Evolutionary conservation across 1,139 yeast genomes (phyloP).

Genomic region (Blastobotrys malaysiensis): DNA sequence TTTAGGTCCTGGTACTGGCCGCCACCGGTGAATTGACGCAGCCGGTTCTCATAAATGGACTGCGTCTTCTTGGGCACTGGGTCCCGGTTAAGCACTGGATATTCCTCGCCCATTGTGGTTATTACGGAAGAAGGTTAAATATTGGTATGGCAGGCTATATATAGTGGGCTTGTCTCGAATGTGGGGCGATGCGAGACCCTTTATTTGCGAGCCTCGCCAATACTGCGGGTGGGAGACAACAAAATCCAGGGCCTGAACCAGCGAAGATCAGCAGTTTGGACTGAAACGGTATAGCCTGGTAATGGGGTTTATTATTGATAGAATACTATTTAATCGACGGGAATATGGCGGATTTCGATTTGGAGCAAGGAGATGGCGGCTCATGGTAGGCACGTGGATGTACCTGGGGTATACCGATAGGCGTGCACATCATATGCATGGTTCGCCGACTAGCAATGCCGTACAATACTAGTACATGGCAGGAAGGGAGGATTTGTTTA

Average conservation of each 20-base stretch:
- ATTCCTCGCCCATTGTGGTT: constrained; percentile 17
- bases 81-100: constrained; percentile 46
- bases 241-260: background rate
- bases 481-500: too few species aligned
- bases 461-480: too few species aligned
- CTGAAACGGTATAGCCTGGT: too few species aligned
- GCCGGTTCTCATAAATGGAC: constrained; percentile 66
- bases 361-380: too few species aligned
- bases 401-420: too few species aligned
- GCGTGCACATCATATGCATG: too few species aligned
- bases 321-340: too few species aligned
- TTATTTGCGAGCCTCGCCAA: background rate
- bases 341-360: too few species aligned
- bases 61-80: constrained; percentile 85
- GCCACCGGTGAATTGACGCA: constrained; percentile 73
- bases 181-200: constrained; percentile 1
- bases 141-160: background rate
- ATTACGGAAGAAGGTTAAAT: background rate
- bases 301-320: too few species aligned
- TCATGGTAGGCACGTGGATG: too few species aligned
- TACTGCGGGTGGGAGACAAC: background rate
- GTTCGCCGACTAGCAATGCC: too few species aligned
- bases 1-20: constrained; percentile 69
- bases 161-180: constrained; percentile 3
- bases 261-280: background rate